Evolutionary conservation across 2,329 filamentous ascomycete species (phyloP).

Genomic region (Balansia obtecta): DNA sequence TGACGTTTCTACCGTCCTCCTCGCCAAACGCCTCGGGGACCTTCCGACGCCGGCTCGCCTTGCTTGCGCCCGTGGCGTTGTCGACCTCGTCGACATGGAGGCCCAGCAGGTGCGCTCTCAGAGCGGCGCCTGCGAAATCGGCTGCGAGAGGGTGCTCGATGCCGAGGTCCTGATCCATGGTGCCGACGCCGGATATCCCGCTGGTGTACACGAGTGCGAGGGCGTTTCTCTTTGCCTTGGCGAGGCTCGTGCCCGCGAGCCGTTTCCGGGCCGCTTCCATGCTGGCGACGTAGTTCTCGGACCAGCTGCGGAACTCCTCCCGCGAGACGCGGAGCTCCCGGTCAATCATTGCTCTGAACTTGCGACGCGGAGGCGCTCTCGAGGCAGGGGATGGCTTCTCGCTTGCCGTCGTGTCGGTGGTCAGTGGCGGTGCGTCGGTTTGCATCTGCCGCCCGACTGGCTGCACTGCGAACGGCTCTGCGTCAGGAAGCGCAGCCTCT

Average conservation of each 20-base stretch:
- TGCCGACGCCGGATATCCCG: constrained; percentile 23
- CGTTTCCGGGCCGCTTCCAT: constrained; percentile 33
- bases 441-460: constrained; percentile 8
- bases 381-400: constrained; percentile 11
- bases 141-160: constrained; percentile 30
- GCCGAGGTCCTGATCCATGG: constrained; percentile 12
- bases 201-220: constrained; percentile 17
- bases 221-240: constrained; percentile 28
- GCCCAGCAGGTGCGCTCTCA: constrained; percentile 23
- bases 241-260: constrained; percentile 13
- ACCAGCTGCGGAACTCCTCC: constrained; percentile 28
- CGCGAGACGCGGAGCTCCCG: constrained; percentile 21
- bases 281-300: constrained; percentile 33
- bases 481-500: constrained; percentile 26
- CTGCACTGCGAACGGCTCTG: constrained; percentile 20
- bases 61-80: constrained; percentile 8
- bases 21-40: constrained; percentile 32
- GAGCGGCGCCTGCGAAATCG: constrained; percentile 30
- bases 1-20: constrained; percentile 26
- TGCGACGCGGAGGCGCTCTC: constrained; percentile 15
- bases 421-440: constrained; percentile 8
- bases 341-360: constrained; percentile 19
- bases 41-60: constrained; percentile 28
- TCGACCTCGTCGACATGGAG: constrained; percentile 11
- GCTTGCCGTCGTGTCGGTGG: constrained; percentile 13